Percentiles rank a stretch among this genome's conserved stretches.
phyloP scores from a whole-genome alignment of 805 yeast species.

The Ogataea wickerhamii region DNA sequence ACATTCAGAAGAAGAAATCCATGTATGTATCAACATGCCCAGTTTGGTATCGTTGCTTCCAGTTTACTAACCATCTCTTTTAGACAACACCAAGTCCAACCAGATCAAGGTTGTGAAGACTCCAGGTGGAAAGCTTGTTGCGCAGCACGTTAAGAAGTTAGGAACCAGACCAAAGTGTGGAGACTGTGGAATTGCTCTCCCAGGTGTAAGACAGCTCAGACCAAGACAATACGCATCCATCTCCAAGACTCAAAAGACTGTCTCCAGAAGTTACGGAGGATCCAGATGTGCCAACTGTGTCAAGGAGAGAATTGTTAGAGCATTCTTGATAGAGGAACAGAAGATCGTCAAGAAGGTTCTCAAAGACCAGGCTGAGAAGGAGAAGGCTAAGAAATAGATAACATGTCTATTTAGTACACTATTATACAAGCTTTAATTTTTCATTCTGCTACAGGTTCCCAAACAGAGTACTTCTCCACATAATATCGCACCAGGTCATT shows the following conservation, averaged over 20 bases:
- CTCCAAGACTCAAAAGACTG: conserved; percentile 96
- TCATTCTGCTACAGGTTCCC: conserved; percentile 8
- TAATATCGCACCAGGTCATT: conserved; percentile 41
- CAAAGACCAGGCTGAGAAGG: conserved; percentile 92
- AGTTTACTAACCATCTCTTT: conserved; percentile 19
- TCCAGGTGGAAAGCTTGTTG: conserved; percentile 99
- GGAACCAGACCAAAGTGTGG: conserved; percentile 88
- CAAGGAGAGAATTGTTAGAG: conserved; percentile 98
- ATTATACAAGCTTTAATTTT: neutral
- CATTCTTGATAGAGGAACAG: conserved; percentile 99
- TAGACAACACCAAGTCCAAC: conserved; percentile 99
- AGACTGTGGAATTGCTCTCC: conserved; percentile 71
- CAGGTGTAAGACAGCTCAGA: conserved; percentile 85
- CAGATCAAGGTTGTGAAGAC: conserved; percentile 99
- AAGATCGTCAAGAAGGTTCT: conserved; percentile 99
- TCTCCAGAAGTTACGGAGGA: conserved; percentile 99
- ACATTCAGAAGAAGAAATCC: conserved; percentile 99
- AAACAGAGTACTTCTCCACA: conserved; percentile 20
- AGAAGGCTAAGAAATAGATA: conserved; percentile 44
- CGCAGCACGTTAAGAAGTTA: conserved; percentile 93
- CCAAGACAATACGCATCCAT: conserved; percentile 96
- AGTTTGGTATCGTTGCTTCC: too few relatives aligned
- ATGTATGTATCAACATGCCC: conserved; percentile 60
- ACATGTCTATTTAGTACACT: neutral
- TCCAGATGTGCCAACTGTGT: conserved; percentile 97